Evolutionary conservation across 2,329 filamentous ascomycete species (phyloP), one percentile per base, ranked within the genome.

Genomic region (Aspergillus hiratsukae): DNA sequence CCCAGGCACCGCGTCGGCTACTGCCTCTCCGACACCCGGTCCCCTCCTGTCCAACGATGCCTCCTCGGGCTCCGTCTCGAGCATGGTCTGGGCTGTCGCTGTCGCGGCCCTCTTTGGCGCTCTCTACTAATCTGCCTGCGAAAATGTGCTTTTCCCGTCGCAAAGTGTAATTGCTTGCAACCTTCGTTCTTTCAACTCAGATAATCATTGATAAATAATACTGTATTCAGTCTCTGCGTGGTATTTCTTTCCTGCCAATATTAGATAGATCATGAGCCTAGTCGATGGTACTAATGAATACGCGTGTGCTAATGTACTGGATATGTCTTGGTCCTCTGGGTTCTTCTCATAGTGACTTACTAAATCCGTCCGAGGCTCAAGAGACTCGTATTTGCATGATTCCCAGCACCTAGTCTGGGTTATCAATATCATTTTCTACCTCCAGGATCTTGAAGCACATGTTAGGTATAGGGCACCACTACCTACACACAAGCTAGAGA

Each of bases 41-140:
- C 45, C 40, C 19, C 25, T 46, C 21, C 43, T 46, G 5, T 46
- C 49, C 29, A 23, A 28, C 25, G 25, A 40, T 10, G 63, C 59
- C 27, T 57, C 57, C 6, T 59, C 61, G 5, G 8, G 55, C 25
- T 55, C 57, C 1, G 41, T 53, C 37, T 52, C 50, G 14, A 46
- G 43, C 21, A 23, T 23, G 19, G 4, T 46, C 6, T 25, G 19
- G 43, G 43, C 43, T 27, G 19, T 46, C 23, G 43, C 21, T 17
- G 43, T 46, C 23, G 21, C 21, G 3, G 43, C 43, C 3, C 21
- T 46, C 43, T 46, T 46, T 3, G 43, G 19, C 23, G 23, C 43
- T 46, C 43, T 46, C 23, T 46, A 27, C 19, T 46, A 46, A 46
- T 46, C 21, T 27, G 5, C 1, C 43, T 46, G 35, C 31, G 14